phyloP scores from a whole-genome alignment of 345 rosid genomes.

The Jatropha curcas region DNA sequence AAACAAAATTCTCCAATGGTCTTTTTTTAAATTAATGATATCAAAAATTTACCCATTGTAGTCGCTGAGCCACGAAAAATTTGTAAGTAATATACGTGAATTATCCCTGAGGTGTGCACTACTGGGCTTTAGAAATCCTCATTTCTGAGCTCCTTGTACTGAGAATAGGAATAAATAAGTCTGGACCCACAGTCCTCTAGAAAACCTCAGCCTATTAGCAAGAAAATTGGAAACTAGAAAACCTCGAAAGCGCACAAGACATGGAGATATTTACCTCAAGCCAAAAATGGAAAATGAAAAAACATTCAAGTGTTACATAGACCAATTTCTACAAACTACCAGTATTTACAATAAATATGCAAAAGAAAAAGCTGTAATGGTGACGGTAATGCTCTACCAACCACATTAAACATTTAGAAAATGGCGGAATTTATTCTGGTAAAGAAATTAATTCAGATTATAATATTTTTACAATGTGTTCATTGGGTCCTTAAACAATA shows the following conservation, averaged over 20 bases:
- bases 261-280: neutral
- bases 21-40: no score
- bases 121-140: slow-evolving; percentile 97
- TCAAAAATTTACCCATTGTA: no score
- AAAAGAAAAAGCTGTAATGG: neutral
- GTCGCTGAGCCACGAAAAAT: no score
- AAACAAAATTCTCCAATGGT: no score
- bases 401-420: slow-evolving; percentile 6
- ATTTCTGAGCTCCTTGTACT: slow-evolving; percentile 90
- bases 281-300: neutral
- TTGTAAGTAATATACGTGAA: no score
- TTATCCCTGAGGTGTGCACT: no score
- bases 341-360: neutral
- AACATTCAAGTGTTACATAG: neutral
- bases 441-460: neutral
- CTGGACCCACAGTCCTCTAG: slow-evolving; percentile 99
- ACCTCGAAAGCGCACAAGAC: no score
- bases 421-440: neutral
- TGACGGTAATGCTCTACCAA: slow-evolving; percentile 4
- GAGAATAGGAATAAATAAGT: slow-evolving; percentile 88
- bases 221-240: no score
- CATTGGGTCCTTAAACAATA: slow-evolving; percentile 2
- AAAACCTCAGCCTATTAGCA: no score
- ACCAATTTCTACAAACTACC: no score
- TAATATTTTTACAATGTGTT: neutral